These are phyloP conservation scores for Quillaja saponaria DNA, from an alignment of 306 rosid species.

Conservation along the genomic window DNA sequence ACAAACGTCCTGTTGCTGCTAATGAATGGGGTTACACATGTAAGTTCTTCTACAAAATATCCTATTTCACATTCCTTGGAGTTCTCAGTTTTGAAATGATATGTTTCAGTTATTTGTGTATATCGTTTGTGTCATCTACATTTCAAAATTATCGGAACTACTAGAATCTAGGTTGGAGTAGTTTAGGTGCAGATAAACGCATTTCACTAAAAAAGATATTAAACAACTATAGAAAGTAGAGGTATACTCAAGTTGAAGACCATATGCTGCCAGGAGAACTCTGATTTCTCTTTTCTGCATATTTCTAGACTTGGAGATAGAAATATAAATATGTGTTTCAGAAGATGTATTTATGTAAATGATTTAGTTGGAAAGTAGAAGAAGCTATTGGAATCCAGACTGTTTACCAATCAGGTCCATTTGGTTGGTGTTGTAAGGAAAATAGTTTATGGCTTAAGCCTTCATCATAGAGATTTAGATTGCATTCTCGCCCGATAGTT, in stretches of 20 bases:
- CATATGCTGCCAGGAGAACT: too few species aligned
- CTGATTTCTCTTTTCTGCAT: too few species aligned
- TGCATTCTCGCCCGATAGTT: constrained; percentile 13
- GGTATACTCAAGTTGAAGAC: too few species aligned
- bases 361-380: constrained; percentile 8
- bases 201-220: too few species aligned
- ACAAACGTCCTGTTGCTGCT: constrained; percentile 32
- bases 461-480: neutral
- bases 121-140: constrained; percentile 1
- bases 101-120: constrained; percentile 3
- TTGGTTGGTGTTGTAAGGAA: constrained; percentile 6
- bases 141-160: too few species aligned
- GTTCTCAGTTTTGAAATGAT: constrained; percentile 21
- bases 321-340: too few species aligned
- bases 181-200: too few species aligned
- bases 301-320: too few species aligned
- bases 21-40: constrained; percentile 28
- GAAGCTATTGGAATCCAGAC: neutral
- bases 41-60: constrained; percentile 33
- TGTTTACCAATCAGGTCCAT: neutral
- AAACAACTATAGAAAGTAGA: too few species aligned
- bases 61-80: neutral
- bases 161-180: too few species aligned
- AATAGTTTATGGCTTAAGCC: constrained; percentile 2
- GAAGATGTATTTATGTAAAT: constrained; percentile 18